Conservation (phyloP, 306 rosid genomes). For the Quercus aquifolioides region DNA sequence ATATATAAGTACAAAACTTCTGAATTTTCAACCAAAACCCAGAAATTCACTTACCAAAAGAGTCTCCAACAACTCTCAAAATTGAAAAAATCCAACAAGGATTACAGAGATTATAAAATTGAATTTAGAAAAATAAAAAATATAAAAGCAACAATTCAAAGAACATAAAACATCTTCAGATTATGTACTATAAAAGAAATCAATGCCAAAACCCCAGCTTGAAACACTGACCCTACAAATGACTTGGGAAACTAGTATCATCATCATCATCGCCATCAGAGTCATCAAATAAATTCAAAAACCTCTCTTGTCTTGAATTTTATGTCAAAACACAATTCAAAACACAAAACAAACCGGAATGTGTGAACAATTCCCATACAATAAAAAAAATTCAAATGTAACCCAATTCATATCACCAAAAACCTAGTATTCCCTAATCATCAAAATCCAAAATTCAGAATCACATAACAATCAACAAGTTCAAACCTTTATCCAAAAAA, state of each 20-base stretch:
- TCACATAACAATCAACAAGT: not conserved
- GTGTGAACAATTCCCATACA: not conserved
- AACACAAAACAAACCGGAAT: not conserved
- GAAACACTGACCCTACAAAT: constrained; percentile 11
- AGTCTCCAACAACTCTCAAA: no score
- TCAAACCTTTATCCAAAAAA: not conserved
- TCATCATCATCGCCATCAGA: not conserved
- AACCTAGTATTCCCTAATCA: constrained; percentile 17
- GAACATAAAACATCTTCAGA: not conserved
- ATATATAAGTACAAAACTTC: no score
- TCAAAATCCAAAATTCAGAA: constrained; percentile 10
- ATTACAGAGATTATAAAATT: no score
- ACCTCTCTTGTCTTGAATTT: not conserved
- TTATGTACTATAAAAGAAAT: not conserved
- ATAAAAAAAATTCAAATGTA: not conserved
- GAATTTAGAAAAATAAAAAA: not conserved
- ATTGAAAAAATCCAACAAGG: no score
- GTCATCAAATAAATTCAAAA: not conserved
- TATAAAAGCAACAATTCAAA: not conserved
- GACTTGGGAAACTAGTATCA: not conserved
- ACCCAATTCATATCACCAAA: constrained; percentile 7
- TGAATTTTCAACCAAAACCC: no score
- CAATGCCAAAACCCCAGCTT: constrained; percentile 7
- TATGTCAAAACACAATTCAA: not conserved
- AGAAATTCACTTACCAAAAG: no score